Percentiles rank a stretch among this genome's conserved stretches.
These are phyloP conservation scores for Euptelea pleiosperma DNA, from an alignment of 164 flowering plant species.

Conservation along the genomic window DNA sequence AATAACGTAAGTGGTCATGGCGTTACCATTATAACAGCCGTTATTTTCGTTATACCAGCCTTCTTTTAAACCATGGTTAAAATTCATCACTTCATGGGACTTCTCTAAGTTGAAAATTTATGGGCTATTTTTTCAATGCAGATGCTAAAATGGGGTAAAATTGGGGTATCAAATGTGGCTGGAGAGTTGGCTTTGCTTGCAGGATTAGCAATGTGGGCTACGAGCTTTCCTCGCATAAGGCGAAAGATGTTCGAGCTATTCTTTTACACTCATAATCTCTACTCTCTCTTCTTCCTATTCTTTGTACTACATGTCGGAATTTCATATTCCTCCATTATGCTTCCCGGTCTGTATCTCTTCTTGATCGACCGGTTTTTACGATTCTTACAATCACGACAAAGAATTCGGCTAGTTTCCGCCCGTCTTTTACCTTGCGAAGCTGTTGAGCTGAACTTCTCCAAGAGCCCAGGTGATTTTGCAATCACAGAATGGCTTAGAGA, in stretches of 20 bases:
- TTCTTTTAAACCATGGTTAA: no score
- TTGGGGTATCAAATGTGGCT: conserved; percentile 51
- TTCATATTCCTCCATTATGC: conserved; percentile 45
- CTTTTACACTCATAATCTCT: conserved; percentile 78
- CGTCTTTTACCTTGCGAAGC: conserved; percentile 58
- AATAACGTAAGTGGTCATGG: no score
- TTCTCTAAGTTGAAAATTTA: no score
- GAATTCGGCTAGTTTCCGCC: conserved; percentile 50
- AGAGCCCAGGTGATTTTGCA: conserved; percentile 41
- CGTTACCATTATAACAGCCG: no score
- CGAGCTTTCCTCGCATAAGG: conserved; percentile 52
- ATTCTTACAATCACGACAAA: conserved; percentile 59
- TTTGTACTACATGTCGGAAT: conserved; percentile 64
- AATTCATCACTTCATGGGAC: no score
- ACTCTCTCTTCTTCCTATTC: conserved; percentile 65
- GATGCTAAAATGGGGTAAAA: conserved; percentile 61
- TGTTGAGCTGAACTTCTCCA: conserved; percentile 75
- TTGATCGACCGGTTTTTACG: conserved; percentile 72
- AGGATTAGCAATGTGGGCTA: conserved; percentile 62
- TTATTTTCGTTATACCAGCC: no score
- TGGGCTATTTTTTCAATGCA: no score
- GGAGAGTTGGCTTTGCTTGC: conserved; percentile 59
- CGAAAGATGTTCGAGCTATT: conserved; percentile 73
- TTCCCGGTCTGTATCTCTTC: conserved; percentile 84
- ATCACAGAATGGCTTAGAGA: no score